Percentiles rank a stretch among this genome's conserved stretches.
These are phyloP conservation scores for Stephania yunnanensis DNA, from an alignment of 164 flowering plant species.

Conservation along the genomic window DNA sequence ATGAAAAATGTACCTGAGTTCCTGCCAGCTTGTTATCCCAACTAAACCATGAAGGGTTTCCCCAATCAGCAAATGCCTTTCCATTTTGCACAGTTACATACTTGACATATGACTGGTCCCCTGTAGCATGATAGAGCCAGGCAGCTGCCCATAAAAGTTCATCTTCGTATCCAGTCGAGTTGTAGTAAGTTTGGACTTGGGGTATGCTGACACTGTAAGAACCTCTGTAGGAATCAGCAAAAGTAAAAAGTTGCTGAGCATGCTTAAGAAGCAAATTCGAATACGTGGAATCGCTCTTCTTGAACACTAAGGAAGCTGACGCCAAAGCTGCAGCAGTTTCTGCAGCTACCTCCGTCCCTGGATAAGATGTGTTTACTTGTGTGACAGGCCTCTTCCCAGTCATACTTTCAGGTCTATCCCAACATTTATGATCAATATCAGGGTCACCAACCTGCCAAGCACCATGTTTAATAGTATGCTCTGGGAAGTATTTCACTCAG, in stretches of 20 bases:
- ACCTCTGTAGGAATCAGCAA: constrained; percentile 65
- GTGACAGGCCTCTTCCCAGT: constrained; percentile 59
- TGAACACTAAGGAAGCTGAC: constrained; percentile 82
- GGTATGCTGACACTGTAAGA: constrained; percentile 69
- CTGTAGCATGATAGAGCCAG: constrained; percentile 95
- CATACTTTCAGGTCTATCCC: constrained; percentile 88
- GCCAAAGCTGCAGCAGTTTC: constrained; percentile 97
- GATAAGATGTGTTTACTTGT: constrained; percentile 58
- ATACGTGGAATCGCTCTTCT: constrained; percentile 43
- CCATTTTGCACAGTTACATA: constrained; percentile 62
- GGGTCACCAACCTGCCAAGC: constrained; percentile 76
- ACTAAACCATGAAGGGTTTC: constrained; percentile 87
- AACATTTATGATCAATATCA: constrained; percentile 66
- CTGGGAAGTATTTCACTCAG: neutral
- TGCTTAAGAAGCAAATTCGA: constrained; percentile 69
- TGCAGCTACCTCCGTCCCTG: constrained; percentile 92
- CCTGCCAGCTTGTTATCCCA: constrained; percentile 97
- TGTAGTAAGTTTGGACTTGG: constrained; percentile 56
- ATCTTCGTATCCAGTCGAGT: constrained; percentile 84
- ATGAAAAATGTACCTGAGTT: constrained; percentile 53
- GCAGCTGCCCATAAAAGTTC: constrained; percentile 97
- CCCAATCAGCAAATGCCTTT: constrained; percentile 54
- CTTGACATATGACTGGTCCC: constrained; percentile 51
- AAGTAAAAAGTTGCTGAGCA: constrained; percentile 60
- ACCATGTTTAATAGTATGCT: neutral